Evolutionary conservation across 495 filamentous ascomycete genomes (phyloP), one percentile per base, ranked within the genome.

Genomic region (Lasiosphaeriaceae sp.): DNA sequence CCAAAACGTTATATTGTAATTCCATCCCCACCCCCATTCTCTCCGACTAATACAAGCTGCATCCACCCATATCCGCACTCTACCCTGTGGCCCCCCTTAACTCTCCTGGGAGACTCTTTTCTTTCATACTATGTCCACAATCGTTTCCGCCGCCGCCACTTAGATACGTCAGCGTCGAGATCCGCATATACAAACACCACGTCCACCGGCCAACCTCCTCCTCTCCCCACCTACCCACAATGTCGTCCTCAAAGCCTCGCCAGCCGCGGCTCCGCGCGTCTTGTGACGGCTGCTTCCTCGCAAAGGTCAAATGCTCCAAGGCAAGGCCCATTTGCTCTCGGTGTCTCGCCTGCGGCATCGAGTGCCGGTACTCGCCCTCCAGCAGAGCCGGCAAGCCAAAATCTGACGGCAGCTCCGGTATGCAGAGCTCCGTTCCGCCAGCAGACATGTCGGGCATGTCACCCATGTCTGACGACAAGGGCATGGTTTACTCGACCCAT

Each of bases 281-380:
- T 35, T 82, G 79, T 63, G 79, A 82, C 59, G 76, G 75, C n/a
- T 82, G 79, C 63, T 78, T 80, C 55, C 63, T 79, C 29, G 78
- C 79, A 39, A 82, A 82, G 60, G 77, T 82, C 66, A 80, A 80
- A 57, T 82, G 79, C 64, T 76, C 74, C 56, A 82, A 80, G 56
- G 66, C 66, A 1, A 69, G 74, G 41, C 78, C 79, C 3, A 65
- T 79, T 48, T 82, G 79, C 59, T 66, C 70, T 21, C 73, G 79
- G 19, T 82, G 79, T 55, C 65, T 80, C 14, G 58, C 70, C 11
- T 75, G 68, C 47, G 79, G 79, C 5, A 70, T 73, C 24, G 64
- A 74, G 16, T 82, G 79, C 47, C 68, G 66, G 1, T 82, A 82
- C 54, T 80, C 78, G 12, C 78, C 78, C 19, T 80, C 79, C 1